These are phyloP conservation scores for Saksenaea oblongispora DNA, from an alignment of 371 early-diverging fungal genomes.

Conservation along the genomic window DNA sequence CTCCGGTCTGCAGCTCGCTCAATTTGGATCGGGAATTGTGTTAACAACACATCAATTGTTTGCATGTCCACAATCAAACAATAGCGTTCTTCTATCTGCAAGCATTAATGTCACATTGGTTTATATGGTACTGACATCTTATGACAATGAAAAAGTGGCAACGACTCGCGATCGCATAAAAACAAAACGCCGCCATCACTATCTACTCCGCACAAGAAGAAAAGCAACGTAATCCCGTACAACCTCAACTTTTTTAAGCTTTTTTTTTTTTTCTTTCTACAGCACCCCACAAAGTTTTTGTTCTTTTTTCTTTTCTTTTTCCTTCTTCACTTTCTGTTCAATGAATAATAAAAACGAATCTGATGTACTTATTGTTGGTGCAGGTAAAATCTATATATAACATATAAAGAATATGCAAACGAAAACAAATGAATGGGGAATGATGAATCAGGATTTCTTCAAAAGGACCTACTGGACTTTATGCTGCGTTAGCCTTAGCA, in stretches of 20 bases:
- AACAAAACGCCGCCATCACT: background rate
- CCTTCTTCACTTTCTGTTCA: slow-evolving; percentile 15
- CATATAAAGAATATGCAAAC: background rate
- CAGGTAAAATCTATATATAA: slow-evolving; percentile 24
- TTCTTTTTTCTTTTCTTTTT: slow-evolving; percentile 12
- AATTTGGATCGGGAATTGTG: slow-evolving; percentile 17
- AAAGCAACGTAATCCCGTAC: background rate
- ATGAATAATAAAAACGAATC: slow-evolving; percentile 19
- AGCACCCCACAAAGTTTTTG: slow-evolving; percentile 3
- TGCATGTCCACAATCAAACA: slow-evolving; percentile 21
- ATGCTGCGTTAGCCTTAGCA: slow-evolving; percentile 37
- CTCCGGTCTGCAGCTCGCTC: slow-evolving; percentile 11
- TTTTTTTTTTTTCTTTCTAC: background rate
- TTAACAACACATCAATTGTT: slow-evolving; percentile 20
- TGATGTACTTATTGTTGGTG: slow-evolving; percentile 43
- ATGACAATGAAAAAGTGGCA: slow-evolving; percentile 14
- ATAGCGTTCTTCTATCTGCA: slow-evolving; percentile 20
- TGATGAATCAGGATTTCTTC: background rate
- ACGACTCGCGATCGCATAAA: slow-evolving; percentile 13
- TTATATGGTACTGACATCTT: slow-evolving; percentile 19
- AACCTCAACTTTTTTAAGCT: background rate
- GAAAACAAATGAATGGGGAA: background rate
- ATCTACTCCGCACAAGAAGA: background rate
- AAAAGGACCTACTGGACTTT: slow-evolving; percentile 38
- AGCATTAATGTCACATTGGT: slow-evolving; percentile 26